A percentile compares a stretch with the other conserved stretches of the same genome.
Conservation (phyloP, 148 eudicot genomes). For the Pharnaceum exiguum region DNA sequence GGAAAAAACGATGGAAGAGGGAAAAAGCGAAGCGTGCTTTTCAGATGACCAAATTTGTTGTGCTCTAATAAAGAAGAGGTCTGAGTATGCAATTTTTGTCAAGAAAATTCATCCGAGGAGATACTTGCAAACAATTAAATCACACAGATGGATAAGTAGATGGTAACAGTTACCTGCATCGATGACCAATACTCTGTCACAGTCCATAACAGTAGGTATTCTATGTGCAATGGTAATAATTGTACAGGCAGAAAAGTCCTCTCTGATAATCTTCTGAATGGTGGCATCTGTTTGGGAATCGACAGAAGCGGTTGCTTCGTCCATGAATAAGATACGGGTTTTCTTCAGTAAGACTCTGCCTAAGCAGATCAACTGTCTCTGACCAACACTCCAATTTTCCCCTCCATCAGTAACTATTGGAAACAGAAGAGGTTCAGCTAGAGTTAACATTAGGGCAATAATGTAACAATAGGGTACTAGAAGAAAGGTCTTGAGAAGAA, state of each 20-base stretch:
- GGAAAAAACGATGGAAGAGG: no score
- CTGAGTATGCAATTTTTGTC: no score
- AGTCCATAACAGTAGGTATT: constrained; percentile 31
- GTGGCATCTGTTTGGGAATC: constrained; percentile 29
- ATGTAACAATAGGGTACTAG: neutral
- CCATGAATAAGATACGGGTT: constrained; percentile 30
- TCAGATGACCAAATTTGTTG: no score
- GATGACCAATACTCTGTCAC: constrained; percentile 24
- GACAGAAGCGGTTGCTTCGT: constrained; percentile 31
- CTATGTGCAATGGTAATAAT: constrained; percentile 29
- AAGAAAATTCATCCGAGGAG: no score
- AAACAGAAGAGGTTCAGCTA: neutral
- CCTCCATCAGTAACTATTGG: constrained; percentile 20
- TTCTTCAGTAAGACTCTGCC: constrained; percentile 29
- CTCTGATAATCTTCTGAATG: constrained; percentile 26
- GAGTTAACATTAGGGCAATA: neutral
- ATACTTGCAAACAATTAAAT: neutral
- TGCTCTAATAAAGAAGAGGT: no score
- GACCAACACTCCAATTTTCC: constrained; percentile 32
- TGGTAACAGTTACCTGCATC: constrained; percentile 19
- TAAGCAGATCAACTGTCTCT: constrained; percentile 29
- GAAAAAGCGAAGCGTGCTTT: no score
- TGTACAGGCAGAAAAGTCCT: constrained; percentile 21
- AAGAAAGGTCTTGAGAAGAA: neutral
- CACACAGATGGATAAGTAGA: neutral